Evolutionary conservation across 257 asterid genomes (phyloP).

Genomic region (Vinca minor): DNA sequence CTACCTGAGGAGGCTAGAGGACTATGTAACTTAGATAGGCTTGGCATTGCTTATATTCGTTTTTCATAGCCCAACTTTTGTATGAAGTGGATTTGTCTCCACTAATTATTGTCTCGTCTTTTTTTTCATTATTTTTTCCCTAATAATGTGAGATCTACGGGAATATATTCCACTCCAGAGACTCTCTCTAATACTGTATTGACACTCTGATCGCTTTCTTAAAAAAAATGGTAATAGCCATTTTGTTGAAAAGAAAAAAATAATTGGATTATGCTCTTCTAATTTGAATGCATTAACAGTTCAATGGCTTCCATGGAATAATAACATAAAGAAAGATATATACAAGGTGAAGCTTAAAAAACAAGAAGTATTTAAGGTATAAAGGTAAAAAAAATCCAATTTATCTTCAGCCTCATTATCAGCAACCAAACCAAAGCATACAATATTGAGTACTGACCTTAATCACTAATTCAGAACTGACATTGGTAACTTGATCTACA

Average conservation of each 20-base stretch:
- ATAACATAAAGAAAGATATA: background rate
- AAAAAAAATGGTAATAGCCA: background rate
- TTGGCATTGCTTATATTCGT: too few relatives aligned
- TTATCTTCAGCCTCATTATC: background rate
- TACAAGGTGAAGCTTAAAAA: background rate
- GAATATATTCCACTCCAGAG: too few relatives aligned
- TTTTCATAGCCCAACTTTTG: too few relatives aligned
- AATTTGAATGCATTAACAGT: background rate
- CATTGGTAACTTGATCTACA: slow-evolving; percentile 24
- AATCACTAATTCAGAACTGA: slow-evolving; percentile 17
- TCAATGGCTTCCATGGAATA: too few relatives aligned
- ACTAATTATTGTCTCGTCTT: too few relatives aligned
- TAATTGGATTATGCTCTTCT: background rate
- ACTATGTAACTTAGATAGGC: too few relatives aligned
- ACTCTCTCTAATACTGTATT: too few relatives aligned
- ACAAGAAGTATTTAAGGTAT: background rate
- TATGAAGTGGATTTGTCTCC: too few relatives aligned
- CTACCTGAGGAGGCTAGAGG: too few relatives aligned
- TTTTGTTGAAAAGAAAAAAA: background rate
- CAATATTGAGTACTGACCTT: slow-evolving; percentile 35
- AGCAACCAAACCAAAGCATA: slow-evolving; percentile 15
- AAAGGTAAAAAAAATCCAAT: background rate
- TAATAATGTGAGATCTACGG: too few relatives aligned
- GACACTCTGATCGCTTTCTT: too few relatives aligned
- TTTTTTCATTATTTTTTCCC: too few relatives aligned